phyloP scores from a whole-genome alignment of 2,329 filamentous ascomycete genomes.

The Pseudogymnoascus verrucosus region DNA sequence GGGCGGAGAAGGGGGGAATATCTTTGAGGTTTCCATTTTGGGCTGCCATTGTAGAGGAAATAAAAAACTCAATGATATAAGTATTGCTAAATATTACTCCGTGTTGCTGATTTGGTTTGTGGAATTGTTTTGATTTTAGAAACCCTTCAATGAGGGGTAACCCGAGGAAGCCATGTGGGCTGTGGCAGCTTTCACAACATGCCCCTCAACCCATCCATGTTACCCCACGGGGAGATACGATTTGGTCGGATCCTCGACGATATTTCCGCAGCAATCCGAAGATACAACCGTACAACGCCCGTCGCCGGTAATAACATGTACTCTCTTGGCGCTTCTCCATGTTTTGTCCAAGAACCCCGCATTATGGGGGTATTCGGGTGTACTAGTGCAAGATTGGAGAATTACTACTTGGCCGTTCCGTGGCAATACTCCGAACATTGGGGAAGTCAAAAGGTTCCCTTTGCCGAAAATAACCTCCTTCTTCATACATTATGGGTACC shows the following conservation, averaged over 20 bases:
- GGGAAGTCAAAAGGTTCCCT: not conserved
- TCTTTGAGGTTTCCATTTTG: conserved; percentile 29
- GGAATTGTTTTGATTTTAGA: not conserved
- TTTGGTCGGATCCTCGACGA: not conserved
- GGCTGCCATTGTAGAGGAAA: not conserved
- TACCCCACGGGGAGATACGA: not conserved
- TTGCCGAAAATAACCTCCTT: not conserved
- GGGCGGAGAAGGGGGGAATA: conserved; percentile 39
- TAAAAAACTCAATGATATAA: not conserved
- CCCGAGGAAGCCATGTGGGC: not conserved
- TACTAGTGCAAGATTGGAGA: not conserved
- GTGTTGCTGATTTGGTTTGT: not conserved
- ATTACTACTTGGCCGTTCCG: not conserved
- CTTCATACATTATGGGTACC: not conserved
- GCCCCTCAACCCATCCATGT: not conserved
- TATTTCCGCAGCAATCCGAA: not conserved
- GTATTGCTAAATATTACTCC: not conserved
- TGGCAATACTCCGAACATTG: not conserved
- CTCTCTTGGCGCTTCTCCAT: not conserved
- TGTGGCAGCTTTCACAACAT: not conserved
- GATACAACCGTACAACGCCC: not conserved
- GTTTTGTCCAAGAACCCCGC: not conserved
- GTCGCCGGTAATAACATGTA: not conserved
- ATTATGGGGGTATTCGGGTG: not conserved
- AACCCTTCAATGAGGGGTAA: not conserved